Evolutionary conservation across 1,139 yeast species (phyloP), one percentile per base, ranked within the genome.

Genomic region (Candida anutae): DNA sequence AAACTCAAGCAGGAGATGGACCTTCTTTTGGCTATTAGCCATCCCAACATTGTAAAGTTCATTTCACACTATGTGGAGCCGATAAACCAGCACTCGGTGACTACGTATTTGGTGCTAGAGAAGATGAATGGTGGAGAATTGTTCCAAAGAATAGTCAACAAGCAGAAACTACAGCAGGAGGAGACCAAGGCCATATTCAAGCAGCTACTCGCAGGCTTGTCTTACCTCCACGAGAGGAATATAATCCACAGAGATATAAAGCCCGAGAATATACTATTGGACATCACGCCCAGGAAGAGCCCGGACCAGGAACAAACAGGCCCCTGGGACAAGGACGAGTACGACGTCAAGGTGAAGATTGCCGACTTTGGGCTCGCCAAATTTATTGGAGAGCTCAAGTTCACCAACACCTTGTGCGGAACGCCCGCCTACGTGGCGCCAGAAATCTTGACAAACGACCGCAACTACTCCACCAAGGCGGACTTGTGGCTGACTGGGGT

Each of bases 231-330:
- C 47, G 60, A 66, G 3, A 69, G 67, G 28, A 85, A 90, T 28
- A 80, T 85, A 23, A 88, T 93, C 4, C 95, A 85, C 55, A 53
- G 95, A 37, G 93, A 85, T 48, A 81, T 87, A 33, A 85, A 85
- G 46, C 95, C 95, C 0, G 95, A 85, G 45, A 85, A 85, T 46
- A 74, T 85, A n/a, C 59, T 87, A 19, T 57, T 87, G 13, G 95
- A 85, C 46, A 74, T 79, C 13, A 62, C 62, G 1, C 75, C 69
- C 6, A 55, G 72, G 26, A 41, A 48, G 0, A 42, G 57, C 5
- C 32, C 48, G 0, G 58, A 58, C 16, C 70, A 70, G 30, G 77
- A 75, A 4, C 80, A 80, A 57, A 72, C 55, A 0, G 82, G 84
- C 0, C 88, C 88, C 42, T 73, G 58, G 93, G 88, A 77, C 46